These are phyloP conservation scores for Phytophthora multivora DNA, from an alignment of 352 stramenopile species.

Conservation along the genomic window DNA sequence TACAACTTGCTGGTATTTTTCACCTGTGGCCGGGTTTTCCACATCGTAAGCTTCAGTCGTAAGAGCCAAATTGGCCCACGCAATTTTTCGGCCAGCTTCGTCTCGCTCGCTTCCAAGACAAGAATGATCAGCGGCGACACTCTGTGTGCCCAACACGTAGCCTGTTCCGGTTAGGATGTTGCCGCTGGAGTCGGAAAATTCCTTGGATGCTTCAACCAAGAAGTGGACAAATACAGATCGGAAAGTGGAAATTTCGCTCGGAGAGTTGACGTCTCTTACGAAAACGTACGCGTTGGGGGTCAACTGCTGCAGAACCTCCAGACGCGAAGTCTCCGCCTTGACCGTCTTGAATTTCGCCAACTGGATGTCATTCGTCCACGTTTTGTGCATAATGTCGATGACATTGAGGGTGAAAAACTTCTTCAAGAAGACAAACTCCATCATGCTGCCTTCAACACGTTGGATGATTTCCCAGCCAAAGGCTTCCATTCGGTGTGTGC, in stretches of 20 bases:
- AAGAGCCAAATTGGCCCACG: constrained; percentile 20
- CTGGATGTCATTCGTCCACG: constrained; percentile 35
- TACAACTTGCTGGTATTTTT: constrained; percentile 28
- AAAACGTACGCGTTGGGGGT: constrained; percentile 35
- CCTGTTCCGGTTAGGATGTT: constrained; percentile 12
- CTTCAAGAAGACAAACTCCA: constrained; percentile 46
- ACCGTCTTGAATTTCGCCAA: constrained; percentile 36
- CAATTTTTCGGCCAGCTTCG: constrained; percentile 4
- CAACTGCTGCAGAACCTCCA: constrained; percentile 38
- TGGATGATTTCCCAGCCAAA: constrained; percentile 41
- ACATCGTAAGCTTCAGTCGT: constrained; percentile 39
- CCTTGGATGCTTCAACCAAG: constrained; percentile 29
- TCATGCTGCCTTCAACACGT: constrained; percentile 27
- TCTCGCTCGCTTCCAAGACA: neutral
- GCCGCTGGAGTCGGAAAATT: neutral
- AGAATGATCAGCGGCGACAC: constrained; percentile 12
- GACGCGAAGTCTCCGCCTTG: constrained; percentile 35
- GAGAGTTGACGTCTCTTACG: constrained; percentile 37
- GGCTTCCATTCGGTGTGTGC: constrained; percentile 21
- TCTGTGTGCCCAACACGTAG: constrained; percentile 43
- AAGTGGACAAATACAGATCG: constrained; percentile 41
- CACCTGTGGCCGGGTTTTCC: constrained; percentile 14
- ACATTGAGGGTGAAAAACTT: constrained; percentile 34
- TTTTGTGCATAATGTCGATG: constrained; percentile 35
- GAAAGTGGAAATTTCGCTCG: constrained; percentile 30